These are phyloP conservation scores for Austropuccinia psidii DNA, from an alignment of 1,284 basidiomycete genomes.

Conservation along the genomic window DNA sequence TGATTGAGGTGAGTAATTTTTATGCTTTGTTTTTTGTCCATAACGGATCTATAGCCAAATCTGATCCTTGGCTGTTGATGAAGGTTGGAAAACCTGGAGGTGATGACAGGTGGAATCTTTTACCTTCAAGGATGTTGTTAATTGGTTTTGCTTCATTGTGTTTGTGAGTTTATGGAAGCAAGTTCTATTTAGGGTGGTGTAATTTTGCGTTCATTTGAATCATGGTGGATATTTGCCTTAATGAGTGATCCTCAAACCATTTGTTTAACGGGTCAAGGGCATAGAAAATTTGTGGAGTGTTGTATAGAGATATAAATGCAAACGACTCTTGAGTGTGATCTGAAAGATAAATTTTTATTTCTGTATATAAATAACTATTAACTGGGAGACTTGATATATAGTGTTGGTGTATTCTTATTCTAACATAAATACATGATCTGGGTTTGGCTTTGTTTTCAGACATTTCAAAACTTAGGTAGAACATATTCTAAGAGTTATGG, in stretches of 20 bases:
- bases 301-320: not conserved
- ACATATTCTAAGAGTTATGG: not conserved
- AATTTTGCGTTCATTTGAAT: conserved; percentile 4
- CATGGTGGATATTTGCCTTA: not conserved
- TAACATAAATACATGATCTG: conserved; percentile 3
- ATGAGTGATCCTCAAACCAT: not conserved
- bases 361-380: no score
- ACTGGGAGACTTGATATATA: no score
- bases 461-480: not conserved
- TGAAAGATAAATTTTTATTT: no score
- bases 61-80: not conserved
- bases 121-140: not conserved
- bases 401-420: not conserved
- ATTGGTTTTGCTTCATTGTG: not conserved
- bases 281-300: not conserved
- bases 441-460: not conserved
- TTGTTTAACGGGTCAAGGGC: no score
- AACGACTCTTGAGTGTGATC: not conserved
- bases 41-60: not conserved
- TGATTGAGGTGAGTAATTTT: no score
- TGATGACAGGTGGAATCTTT: not conserved
- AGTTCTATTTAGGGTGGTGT: conserved; percentile 1
- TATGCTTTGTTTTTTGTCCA: no score
- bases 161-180: not conserved
- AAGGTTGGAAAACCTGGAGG: conserved; percentile 12